Evolutionary conservation across 768 basidiomycete species (phyloP).

Genomic region (Mycena venus): DNA sequence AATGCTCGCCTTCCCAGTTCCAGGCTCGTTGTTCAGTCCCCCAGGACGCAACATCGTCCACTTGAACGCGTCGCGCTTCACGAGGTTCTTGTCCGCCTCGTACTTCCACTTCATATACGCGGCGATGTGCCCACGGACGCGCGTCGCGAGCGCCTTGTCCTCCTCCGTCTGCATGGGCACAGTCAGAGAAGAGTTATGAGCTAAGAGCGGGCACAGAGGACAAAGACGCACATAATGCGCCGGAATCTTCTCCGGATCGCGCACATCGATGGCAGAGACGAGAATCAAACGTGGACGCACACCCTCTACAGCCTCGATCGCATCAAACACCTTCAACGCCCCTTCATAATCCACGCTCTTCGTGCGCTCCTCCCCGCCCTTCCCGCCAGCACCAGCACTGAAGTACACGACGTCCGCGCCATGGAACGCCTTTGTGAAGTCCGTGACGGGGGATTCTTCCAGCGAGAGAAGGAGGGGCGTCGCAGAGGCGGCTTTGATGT

Average conservation of each 20-base stretch:
- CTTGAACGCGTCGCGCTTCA: conserved; percentile 65
- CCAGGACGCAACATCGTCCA: conserved; percentile 81
- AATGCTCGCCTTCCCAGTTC: conserved; percentile 63
- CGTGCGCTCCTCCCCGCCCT: conserved; percentile 67
- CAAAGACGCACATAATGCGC: conserved; percentile 67
- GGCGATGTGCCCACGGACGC: conserved; percentile 59
- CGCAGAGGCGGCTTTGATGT: conserved; percentile 58
- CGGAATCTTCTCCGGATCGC: conserved; percentile 64
- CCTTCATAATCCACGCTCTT: conserved; percentile 73
- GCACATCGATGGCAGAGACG: conserved; percentile 71
- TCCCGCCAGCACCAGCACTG: conserved; percentile 68
- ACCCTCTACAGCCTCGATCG: conserved; percentile 65
- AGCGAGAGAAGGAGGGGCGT: conserved; percentile 69
- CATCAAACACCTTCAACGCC: conserved; percentile 79
- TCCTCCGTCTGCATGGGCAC: conserved; percentile 52
- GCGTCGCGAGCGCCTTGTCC: conserved; percentile 59
- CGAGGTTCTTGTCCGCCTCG: conserved; percentile 63
- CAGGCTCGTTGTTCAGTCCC: conserved; percentile 62
- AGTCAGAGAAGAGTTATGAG: too few relatives aligned
- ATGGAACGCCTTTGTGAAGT: conserved; percentile 62
- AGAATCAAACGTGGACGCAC: conserved; percentile 67
- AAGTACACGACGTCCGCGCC: conserved; percentile 59
- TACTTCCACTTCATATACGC: conserved; percentile 64
- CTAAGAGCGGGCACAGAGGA: background rate
- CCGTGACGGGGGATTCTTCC: conserved; percentile 60